Conservation (phyloP, 2,329 filamentous ascomycete species). For the Ceratocystis albifundus region DNA sequence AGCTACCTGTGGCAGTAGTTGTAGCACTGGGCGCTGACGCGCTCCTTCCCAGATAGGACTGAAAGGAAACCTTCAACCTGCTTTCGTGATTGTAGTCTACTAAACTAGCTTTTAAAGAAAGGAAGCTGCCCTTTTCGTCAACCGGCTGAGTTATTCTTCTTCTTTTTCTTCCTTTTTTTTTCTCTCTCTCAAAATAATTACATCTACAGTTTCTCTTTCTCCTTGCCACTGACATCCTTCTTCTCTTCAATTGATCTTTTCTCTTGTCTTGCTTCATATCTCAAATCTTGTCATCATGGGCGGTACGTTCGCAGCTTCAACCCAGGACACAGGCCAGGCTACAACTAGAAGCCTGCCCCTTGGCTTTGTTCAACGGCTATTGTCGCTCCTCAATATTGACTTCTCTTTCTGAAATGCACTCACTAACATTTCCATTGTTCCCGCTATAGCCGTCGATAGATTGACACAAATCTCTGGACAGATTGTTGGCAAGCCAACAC, state of each 20-base stretch:
- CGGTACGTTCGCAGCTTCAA: conserved; percentile 15
- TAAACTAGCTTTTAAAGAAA: too few relatives aligned
- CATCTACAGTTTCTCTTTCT: too few relatives aligned
- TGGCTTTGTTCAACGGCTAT: too few relatives aligned
- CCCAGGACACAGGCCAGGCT: neutral
- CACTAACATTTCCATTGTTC: neutral
- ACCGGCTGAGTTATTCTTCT: neutral
- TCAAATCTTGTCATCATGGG: conserved; percentile 12
- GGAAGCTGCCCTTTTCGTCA: too few relatives aligned
- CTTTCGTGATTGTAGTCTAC: too few relatives aligned
- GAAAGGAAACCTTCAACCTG: too few relatives aligned
- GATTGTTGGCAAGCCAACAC: conserved; percentile 48
- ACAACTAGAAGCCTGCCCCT: too few relatives aligned
- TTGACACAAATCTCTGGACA: conserved; percentile 51
- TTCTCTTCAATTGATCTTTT: neutral
- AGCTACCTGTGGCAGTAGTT: too few relatives aligned
- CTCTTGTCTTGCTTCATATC: neutral
- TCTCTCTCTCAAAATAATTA: neutral
- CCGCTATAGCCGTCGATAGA: conserved; percentile 41
- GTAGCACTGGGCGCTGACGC: neutral
- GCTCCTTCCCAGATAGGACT: neutral
- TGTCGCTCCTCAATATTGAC: neutral
- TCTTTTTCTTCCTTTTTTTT: neutral
- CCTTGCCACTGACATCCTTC: too few relatives aligned
- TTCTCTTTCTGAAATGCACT: neutral